Evolutionary conservation across 768 basidiomycete genomes (phyloP).

Genomic region (Tylopilus subfusipes): DNA sequence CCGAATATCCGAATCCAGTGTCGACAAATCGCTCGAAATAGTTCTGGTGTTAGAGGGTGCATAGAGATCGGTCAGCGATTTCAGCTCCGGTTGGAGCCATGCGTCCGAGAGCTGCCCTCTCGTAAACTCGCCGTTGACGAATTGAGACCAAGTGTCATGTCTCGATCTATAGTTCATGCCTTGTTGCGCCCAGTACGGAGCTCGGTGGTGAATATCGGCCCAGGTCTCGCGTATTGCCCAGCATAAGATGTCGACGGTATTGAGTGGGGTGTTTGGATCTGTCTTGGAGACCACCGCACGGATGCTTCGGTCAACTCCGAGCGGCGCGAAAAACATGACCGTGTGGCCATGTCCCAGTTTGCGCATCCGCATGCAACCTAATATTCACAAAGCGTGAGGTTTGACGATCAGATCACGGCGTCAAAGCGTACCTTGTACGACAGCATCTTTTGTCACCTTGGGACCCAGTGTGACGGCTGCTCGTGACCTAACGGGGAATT

Average conservation of each 20-base stretch:
- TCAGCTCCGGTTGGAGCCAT: background rate
- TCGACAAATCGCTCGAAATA: background rate
- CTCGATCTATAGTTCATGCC: conserved; percentile 5
- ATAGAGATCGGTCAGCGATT: background rate
- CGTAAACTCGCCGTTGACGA: background rate
- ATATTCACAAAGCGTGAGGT: background rate
- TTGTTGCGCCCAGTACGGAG: conserved; percentile 12
- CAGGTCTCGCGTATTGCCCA: too few species aligned
- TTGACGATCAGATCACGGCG: background rate
- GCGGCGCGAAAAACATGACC: conserved; percentile 42
- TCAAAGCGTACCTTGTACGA: conserved; percentile 31
- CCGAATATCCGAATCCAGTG: background rate
- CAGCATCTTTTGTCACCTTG: conserved; percentile 33
- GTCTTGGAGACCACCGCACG: conserved; percentile 19
- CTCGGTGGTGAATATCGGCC: background rate
- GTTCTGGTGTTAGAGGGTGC: background rate
- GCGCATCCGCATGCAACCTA: conserved; percentile 53
- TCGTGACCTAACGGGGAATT: conserved; percentile 27
- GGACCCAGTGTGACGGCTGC: too few species aligned
- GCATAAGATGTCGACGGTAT: conserved; percentile 31
- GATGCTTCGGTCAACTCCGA: conserved; percentile 37
- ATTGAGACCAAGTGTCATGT: conserved; percentile 12
- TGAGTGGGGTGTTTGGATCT: background rate
- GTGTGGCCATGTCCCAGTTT: conserved; percentile 44
- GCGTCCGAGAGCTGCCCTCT: background rate